Percentiles rank a stretch among this genome's conserved stretches.
Evolutionary conservation across 345 rosid species (phyloP).

Genomic region (Anacardium occidentale): DNA sequence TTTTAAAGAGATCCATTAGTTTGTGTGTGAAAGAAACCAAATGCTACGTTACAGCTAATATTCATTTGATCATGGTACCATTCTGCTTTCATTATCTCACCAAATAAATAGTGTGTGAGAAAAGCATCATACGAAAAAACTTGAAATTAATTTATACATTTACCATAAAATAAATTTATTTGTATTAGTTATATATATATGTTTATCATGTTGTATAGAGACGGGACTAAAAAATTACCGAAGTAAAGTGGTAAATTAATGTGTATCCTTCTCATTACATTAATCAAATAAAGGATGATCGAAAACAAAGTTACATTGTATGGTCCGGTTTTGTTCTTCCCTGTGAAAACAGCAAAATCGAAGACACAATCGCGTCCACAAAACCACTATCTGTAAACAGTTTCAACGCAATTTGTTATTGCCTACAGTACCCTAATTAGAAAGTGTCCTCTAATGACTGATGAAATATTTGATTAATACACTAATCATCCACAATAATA

Average conservation of each 20-base stretch:
- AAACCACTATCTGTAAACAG: neutral
- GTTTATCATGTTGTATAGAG: neutral
- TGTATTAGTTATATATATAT: no score
- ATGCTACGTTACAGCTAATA: neutral
- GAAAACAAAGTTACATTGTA: no score
- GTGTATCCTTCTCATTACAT: no score
- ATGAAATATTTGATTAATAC: neutral
- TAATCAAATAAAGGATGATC: no score
- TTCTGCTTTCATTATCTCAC: no score
- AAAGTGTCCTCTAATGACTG: conserved; percentile 2
- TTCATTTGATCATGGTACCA: neutral
- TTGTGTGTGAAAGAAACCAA: neutral
- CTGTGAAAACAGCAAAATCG: neutral
- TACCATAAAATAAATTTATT: no score
- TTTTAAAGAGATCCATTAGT: no score
- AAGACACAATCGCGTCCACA: neutral
- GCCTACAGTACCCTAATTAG: neutral
- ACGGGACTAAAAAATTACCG: neutral
- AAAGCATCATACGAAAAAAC: no score
- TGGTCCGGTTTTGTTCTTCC: neutral
- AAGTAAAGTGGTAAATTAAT: no score
- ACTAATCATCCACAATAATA: neutral
- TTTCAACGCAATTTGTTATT: neutral
- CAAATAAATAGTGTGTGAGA: no score
- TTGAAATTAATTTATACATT: no score